These are phyloP conservation scores for Pseudocohnilembus persalinus DNA, from an alignment of 169 alveolate species.

Conservation along the genomic window DNA sequence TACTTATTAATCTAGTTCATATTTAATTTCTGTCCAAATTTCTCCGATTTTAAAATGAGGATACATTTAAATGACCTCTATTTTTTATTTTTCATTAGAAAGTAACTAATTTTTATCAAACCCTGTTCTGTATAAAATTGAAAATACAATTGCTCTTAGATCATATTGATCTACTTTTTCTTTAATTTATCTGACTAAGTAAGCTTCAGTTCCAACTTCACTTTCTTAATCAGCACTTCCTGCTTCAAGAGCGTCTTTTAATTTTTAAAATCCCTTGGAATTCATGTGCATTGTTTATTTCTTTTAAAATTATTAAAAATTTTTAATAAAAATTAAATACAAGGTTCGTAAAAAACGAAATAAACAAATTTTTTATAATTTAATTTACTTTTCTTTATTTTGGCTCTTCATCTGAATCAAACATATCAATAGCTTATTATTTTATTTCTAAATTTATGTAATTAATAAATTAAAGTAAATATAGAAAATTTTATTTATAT, in stretches of 20 bases:
- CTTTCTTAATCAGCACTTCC: slow-evolving; percentile 43
- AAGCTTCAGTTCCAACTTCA: slow-evolving; percentile 56
- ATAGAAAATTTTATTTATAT: no score
- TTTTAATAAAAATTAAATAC: no score
- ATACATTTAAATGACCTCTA: slow-evolving; percentile 77
- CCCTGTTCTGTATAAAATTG: slow-evolving; percentile 77
- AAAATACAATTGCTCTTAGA: slow-evolving; percentile 77
- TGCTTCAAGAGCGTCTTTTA: slow-evolving; percentile 50
- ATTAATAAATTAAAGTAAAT: no score
- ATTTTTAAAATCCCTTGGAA: slow-evolving; percentile 53
- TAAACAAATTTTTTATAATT: no score
- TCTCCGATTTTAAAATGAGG: slow-evolving; percentile 81
- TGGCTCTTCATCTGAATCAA: not conserved
- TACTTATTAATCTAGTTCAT: slow-evolving; percentile 59
- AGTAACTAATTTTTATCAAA: slow-evolving; percentile 76
- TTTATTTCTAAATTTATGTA: no score
- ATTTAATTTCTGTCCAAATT: slow-evolving; percentile 80
- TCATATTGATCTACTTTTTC: slow-evolving; percentile 74
- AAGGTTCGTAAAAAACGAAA: no score
- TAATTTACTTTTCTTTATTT: not conserved
- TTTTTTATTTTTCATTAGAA: slow-evolving; percentile 74
- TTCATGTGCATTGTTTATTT: not conserved
- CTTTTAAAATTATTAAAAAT: no score
- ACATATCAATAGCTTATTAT: not conserved
- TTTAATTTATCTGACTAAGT: slow-evolving; percentile 65